phyloP scores from a whole-genome alignment of 2,329 filamentous ascomycete genomes.

The Aspergillus thermomutatus region DNA sequence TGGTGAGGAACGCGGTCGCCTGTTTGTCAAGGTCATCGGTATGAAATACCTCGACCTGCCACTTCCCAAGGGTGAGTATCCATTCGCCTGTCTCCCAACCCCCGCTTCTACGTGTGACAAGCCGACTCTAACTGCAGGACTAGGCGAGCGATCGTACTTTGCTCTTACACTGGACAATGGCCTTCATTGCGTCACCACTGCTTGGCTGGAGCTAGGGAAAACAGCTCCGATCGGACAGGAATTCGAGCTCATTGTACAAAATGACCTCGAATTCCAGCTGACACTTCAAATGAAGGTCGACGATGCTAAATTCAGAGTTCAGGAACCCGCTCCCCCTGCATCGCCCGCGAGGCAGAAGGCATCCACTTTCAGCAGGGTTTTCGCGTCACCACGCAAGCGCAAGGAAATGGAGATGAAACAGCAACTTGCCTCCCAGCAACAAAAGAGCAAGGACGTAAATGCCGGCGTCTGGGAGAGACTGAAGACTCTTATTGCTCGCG shows the following conservation, averaged over 20 bases:
- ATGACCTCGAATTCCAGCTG: constrained; percentile 97
- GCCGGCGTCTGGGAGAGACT: constrained; percentile 71
- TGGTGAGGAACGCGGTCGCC: constrained; percentile 77
- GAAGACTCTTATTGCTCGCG: constrained; percentile 79
- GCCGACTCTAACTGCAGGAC: constrained; percentile 21
- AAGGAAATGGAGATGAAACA: constrained; percentile 87
- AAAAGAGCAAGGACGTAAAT: constrained; percentile 60
- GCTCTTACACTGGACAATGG: constrained; percentile 97
- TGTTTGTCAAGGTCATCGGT: constrained; percentile 98
- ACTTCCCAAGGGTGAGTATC: constrained; percentile 74
- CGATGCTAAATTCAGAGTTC: constrained; percentile 63
- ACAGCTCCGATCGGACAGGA: constrained; percentile 96
- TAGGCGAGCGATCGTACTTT: constrained; percentile 89
- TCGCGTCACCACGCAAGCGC: constrained; percentile 93
- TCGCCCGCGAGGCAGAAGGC: constrained; percentile 72
- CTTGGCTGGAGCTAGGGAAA: constrained; percentile 87
- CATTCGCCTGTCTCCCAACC: neutral
- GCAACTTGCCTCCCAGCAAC: constrained; percentile 77
- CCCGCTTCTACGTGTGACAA: neutral
- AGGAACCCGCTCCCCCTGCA: constrained; percentile 33
- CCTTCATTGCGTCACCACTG: constrained; percentile 93
- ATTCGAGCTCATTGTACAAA: constrained; percentile 94
- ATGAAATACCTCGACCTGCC: constrained; percentile 94
- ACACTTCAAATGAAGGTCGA: constrained; percentile 94
- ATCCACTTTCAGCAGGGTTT: constrained; percentile 86